Conservation (phyloP, 2,329 filamentous ascomycete species). For the Lasiodiplodia gonubiensis region DNA sequence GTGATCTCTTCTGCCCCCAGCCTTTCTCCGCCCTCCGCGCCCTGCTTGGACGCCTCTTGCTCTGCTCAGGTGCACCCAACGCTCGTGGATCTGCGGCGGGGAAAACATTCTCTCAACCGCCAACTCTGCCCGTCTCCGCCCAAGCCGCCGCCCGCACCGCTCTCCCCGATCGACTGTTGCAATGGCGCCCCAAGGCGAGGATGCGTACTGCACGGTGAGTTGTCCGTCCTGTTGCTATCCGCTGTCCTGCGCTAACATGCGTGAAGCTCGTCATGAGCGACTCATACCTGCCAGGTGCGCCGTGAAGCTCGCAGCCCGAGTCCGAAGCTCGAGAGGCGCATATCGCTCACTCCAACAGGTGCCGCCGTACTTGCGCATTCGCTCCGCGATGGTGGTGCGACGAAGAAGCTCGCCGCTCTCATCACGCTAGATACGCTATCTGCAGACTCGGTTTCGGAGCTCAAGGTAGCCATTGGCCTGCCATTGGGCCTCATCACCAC, state of each 20-base stretch:
- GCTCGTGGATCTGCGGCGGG: slow-evolving; percentile 25
- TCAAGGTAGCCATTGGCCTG: slow-evolving; percentile 63
- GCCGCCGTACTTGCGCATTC: slow-evolving; percentile 94
- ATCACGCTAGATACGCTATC: slow-evolving; percentile 82
- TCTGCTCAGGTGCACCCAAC: slow-evolving; percentile 12
- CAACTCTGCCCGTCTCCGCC: slow-evolving; percentile 10
- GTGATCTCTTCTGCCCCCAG: slow-evolving; percentile 28
- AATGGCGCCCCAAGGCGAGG: slow-evolving; percentile 53
- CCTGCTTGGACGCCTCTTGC: slow-evolving; percentile 14
- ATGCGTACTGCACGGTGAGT: slow-evolving; percentile 68
- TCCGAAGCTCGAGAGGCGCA: slow-evolving; percentile 9
- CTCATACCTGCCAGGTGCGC: slow-evolving; percentile 83
- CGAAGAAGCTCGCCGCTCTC: slow-evolving; percentile 82
- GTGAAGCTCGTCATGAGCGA: slow-evolving; percentile 87
- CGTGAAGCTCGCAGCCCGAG: slow-evolving; percentile 18
- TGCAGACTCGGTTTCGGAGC: slow-evolving; percentile 74
- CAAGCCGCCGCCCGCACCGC: slow-evolving; percentile 7
- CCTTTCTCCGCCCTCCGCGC: slow-evolving; percentile 28
- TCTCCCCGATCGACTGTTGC: slow-evolving; percentile 23
- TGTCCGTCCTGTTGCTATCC: background rate
- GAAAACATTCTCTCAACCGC: slow-evolving; percentile 23
- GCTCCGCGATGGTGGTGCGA: slow-evolving; percentile 85
- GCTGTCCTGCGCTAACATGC: slow-evolving; percentile 35
- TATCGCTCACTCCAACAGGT: slow-evolving; percentile 58
- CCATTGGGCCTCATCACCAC: slow-evolving; percentile 23